Conservation (phyloP, 768 basidiomycete species). For the Tulasnella sp. region DNA sequence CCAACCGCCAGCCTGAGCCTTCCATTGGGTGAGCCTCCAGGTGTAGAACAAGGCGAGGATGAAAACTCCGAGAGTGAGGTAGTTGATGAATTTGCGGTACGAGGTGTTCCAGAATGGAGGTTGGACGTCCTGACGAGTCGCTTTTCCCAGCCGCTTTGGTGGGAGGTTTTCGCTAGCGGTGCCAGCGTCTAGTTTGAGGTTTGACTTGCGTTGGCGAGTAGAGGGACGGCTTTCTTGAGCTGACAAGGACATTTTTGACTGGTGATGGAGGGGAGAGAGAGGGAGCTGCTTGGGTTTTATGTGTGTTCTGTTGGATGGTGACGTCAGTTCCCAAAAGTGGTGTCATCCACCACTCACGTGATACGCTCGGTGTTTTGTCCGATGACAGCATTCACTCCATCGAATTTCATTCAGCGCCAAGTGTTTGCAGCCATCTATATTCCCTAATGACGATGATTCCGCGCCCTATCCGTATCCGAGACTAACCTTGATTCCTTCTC, state of each 20-base stretch:
- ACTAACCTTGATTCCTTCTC: too few relatives aligned
- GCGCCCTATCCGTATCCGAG: too few relatives aligned
- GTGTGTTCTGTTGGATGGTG: not conserved
- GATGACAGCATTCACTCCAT: too few relatives aligned
- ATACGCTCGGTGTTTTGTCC: not conserved
- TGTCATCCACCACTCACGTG: not conserved
- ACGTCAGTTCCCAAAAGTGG: not conserved
- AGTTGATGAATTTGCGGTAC: conserved; percentile 18
- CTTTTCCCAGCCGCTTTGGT: conserved; percentile 4
- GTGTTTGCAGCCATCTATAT: too few relatives aligned
- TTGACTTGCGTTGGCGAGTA: not conserved
- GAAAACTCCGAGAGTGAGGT: conserved; percentile 10
- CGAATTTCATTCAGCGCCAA: too few relatives aligned
- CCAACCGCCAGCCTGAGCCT: conserved; percentile 21
- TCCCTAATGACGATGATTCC: too few relatives aligned
- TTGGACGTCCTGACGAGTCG: not conserved
- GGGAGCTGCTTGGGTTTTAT: not conserved
- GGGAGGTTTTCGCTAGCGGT: conserved; percentile 13
- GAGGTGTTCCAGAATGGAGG: conserved; percentile 13
- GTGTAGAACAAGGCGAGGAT: conserved; percentile 19
- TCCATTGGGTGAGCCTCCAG: conserved; percentile 22
- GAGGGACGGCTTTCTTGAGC: not conserved
- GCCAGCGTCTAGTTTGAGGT: not conserved
- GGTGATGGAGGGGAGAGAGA: not conserved
- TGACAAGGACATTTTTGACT: not conserved